Evolutionary conservation across 208 protist genomes (phyloP), one percentile per base, ranked within the genome.

Genomic region (Porcisia hertigi): DNA sequence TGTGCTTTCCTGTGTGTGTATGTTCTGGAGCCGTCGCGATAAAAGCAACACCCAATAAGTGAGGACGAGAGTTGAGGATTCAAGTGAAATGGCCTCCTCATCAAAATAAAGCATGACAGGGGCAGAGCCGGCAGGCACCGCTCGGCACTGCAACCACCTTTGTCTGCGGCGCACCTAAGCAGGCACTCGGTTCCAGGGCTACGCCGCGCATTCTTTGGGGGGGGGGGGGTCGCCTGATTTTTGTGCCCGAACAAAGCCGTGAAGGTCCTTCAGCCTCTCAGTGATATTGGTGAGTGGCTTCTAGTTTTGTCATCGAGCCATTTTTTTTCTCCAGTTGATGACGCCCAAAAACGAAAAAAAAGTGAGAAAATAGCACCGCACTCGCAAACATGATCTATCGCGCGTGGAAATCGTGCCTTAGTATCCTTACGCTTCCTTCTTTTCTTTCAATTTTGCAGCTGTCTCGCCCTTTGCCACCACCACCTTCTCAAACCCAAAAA

Each of bases 401-500:
- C 7, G 23, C 23, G 63, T 30, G 9, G 41, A 43, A 1, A 67
- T 71, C 16, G 9, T 41, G n/a, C 54, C 49, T 57, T 25, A 23
- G 23, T 16, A 71, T 57, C 47, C 25, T 72, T 75, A 82, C 14
- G 66, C 65, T 47, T 89, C 54, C 34, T 87, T 84, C 76, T 90
- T 87, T 20, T 71, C 39, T 41, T 76, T 80, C n/a, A 58, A 34
- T 36, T 71, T 73, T 53, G 45, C 70, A 23, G 60, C 58, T 25
- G 52, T 23, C 43, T 85, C 66, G 45, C 23, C 69, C 75, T 85
- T 75, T 23, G 20, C 36, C 11, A n/a, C 75, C 30, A 78, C 71
- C 5, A 80, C 73, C 62, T 77, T 82, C 9, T 25, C 45, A 1
- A 82, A 67, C 14, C 90, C 90, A 63, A 93, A 95, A 18, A 95